These are phyloP conservation scores for Plasmodium falciparum DNA, from an alignment of 169 alveolate species.

Conservation along the genomic window DNA sequence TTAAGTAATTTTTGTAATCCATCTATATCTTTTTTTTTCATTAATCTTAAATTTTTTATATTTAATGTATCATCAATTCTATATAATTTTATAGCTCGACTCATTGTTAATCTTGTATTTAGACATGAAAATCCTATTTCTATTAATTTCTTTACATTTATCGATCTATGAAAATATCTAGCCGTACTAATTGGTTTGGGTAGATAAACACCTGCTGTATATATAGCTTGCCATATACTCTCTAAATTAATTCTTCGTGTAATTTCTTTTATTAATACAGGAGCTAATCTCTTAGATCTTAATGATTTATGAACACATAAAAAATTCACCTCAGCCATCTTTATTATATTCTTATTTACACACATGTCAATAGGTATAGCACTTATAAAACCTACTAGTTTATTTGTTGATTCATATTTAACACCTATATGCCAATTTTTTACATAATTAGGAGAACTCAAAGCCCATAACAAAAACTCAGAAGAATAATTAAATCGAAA, in stretches of 20 bases:
- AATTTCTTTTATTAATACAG: conserved; percentile 96
- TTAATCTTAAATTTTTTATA: conserved; percentile 88
- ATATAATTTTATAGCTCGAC: conserved; percentile 91
- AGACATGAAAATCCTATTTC: conserved; percentile 89
- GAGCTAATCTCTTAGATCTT: conserved; percentile 96
- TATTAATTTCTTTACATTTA: conserved; percentile 90
- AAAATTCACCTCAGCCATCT: conserved; percentile 97
- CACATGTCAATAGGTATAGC: conserved; percentile 95
- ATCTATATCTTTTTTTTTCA: conserved; percentile 92
- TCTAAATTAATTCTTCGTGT: conserved; percentile 97
- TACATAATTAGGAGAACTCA: conserved; percentile 92
- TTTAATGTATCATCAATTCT: conserved; percentile 85
- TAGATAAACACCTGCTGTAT: conserved; percentile 97
- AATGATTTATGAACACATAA: conserved; percentile 98
- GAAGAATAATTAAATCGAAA: conserved; percentile 97
- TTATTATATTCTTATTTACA: conserved; percentile 84
- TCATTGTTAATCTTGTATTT: conserved; percentile 90
- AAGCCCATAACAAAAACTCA: conserved; percentile 97
- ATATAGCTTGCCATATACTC: conserved; percentile 97
- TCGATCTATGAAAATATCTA: conserved; percentile 91
- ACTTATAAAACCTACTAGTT: conserved; percentile 95
- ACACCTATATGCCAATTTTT: conserved; percentile 96
- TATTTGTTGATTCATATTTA: conserved; percentile 82
- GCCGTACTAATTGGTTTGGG: conserved; percentile 96
- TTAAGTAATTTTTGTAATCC: conserved; percentile 86